Percentiles rank a stretch among this genome's conserved stretches.
These are phyloP conservation scores for Penicillium occitanis DNA, from an alignment of 2,329 filamentous ascomycete genomes.

Conservation along the genomic window DNA sequence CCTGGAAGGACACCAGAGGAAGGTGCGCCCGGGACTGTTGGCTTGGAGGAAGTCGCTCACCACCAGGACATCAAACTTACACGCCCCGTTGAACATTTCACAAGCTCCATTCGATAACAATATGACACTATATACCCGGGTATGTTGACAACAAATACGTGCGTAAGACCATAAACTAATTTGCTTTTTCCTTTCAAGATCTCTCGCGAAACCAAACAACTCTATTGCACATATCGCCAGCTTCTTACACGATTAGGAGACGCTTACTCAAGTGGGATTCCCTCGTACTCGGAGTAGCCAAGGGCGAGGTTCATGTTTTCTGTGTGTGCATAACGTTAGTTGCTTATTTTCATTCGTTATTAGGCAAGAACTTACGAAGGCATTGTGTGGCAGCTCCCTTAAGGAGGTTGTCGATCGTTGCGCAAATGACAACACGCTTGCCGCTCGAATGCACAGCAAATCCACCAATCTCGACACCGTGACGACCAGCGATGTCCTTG, in stretches of 20 bases:
- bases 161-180: conserved; percentile 7
- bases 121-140: conserved; percentile 20
- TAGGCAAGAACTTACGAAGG: conserved; percentile 64
- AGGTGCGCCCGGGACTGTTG: conserved; percentile 3
- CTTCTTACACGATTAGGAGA: background rate
- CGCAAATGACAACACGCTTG: conserved; percentile 90
- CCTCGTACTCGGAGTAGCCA: conserved; percentile 84
- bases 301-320: conserved; percentile 95
- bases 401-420: conserved; percentile 88
- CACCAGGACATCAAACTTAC: conserved; percentile 15
- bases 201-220: conserved; percentile 1
- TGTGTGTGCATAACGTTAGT: conserved; percentile 33
- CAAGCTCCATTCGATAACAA: conserved; percentile 18
- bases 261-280: conserved; percentile 64
- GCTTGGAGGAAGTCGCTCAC: background rate
- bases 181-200: conserved; percentile 8
- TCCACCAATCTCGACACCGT: conserved; percentile 89
- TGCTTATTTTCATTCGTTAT: background rate
- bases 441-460: conserved; percentile 90
- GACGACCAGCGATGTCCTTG: conserved; percentile 78
- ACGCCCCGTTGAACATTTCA: conserved; percentile 8
- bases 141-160: conserved; percentile 21
- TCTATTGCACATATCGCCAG: conserved; percentile 14
- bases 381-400: conserved; percentile 94
- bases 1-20: conserved; percentile 12